Percentiles rank a stretch among this genome's conserved stretches.
phyloP scores from a whole-genome alignment of 164 flowering plant genomes.

The Piper betle region DNA sequence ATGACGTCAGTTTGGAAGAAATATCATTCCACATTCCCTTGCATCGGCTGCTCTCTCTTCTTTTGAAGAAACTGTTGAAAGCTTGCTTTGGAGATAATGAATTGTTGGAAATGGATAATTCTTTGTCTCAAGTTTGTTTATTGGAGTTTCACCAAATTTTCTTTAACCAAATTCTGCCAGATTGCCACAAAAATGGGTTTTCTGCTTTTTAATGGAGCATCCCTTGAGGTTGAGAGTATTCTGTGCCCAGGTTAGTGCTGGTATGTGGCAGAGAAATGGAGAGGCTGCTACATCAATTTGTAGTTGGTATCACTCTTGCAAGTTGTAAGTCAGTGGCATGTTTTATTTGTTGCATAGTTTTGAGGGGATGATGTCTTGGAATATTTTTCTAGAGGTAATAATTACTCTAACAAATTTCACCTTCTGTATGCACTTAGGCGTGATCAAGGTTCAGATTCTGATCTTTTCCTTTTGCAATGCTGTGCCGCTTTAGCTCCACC shows the following conservation, averaged over 20 bases:
- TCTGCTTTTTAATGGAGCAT: slow-evolving; percentile 90
- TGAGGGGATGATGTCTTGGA: background rate
- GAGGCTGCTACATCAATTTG: slow-evolving; percentile 53
- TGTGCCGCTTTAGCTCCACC: slow-evolving; percentile 97
- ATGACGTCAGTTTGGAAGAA: slow-evolving; percentile 82
- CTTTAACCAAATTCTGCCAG: slow-evolving; percentile 40
- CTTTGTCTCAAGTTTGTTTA: slow-evolving; percentile 13
- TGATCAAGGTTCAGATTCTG: slow-evolving; percentile 71
- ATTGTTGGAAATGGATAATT: slow-evolving; percentile 6
- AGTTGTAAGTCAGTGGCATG: slow-evolving; percentile 42
- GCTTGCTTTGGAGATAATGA: slow-evolving; percentile 42
- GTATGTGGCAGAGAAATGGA: slow-evolving; percentile 95
- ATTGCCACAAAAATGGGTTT: slow-evolving; percentile 74
- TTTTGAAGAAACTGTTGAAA: slow-evolving; percentile 47
- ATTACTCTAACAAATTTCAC: background rate
- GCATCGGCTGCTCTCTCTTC: slow-evolving; percentile 65
- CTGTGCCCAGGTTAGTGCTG: slow-evolving; percentile 86
- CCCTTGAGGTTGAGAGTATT: slow-evolving; percentile 80
- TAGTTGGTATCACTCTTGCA: slow-evolving; percentile 69
- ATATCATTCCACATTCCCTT: slow-evolving; percentile 82
- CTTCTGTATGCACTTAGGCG: slow-evolving; percentile 40
- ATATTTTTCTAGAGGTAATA: background rate
- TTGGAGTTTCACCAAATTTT: slow-evolving; percentile 25
- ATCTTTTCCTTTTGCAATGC: slow-evolving; percentile 86
- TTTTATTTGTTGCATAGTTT: background rate